Percentiles rank a stretch among this genome's conserved stretches.
Conservation (phyloP, 345 rosid species). For the Excoecaria agallocha region DNA sequence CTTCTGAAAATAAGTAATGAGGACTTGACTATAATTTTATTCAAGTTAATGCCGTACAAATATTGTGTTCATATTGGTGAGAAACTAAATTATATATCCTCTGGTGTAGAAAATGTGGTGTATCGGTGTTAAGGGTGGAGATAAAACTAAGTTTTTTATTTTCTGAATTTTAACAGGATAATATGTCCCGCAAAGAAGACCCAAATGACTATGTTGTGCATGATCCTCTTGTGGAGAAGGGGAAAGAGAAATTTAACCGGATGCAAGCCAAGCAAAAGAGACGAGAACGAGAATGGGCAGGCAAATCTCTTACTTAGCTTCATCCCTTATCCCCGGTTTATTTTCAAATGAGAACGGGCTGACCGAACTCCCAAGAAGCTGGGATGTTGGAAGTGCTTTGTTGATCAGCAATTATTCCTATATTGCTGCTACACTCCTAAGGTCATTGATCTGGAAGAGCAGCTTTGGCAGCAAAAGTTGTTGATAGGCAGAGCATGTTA, state of each 20-base stretch:
- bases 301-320: constrained; percentile 67
- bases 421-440: background rate
- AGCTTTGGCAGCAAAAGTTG: background rate
- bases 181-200: constrained; percentile 79
- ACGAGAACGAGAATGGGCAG: constrained; percentile 87
- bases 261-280: constrained; percentile 91
- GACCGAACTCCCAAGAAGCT: background rate
- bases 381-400: constrained; percentile 4
- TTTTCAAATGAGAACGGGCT: too few species aligned
- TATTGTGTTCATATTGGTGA: background rate
- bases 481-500: background rate
- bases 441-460: background rate
- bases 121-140: background rate
- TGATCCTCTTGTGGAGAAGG: constrained; percentile 92
- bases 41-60: background rate
- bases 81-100: background rate
- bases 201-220: constrained; percentile 79
- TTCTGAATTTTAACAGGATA: constrained; percentile 43
- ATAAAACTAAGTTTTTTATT: background rate
- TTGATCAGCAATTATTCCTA: background rate
- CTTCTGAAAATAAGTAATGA: background rate
- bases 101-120: background rate
- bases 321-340: background rate
- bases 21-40: background rate
- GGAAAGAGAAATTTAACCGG: constrained; percentile 89